These are phyloP conservation scores for Sugiyamaella novakii DNA, from an alignment of 1,139 yeast species.

Conservation along the genomic window DNA sequence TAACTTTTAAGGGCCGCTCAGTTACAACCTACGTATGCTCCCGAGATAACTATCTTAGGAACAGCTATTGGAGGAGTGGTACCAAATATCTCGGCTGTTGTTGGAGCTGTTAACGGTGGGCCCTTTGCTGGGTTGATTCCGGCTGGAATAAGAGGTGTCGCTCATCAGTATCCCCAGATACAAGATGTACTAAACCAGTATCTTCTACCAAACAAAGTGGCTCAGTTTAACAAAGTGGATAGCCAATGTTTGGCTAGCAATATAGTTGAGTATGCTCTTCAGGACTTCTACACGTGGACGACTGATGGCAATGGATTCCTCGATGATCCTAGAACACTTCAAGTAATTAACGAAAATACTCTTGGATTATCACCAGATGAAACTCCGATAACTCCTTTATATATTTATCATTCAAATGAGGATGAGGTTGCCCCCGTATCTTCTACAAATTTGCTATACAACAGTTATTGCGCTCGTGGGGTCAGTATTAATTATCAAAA, in stretches of 20 bases:
- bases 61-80: constrained; percentile 32
- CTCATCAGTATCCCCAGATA: constrained; percentile 35
- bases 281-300: constrained; percentile 28
- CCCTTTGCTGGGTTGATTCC: constrained; percentile 35
- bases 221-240: constrained; percentile 24
- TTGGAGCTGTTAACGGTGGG: constrained; percentile 27
- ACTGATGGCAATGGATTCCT: constrained; percentile 28
- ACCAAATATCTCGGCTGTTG: constrained; percentile 28
- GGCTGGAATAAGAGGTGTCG: constrained; percentile 36
- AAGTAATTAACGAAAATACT: constrained; percentile 27
- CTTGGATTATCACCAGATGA: constrained; percentile 22
- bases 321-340: constrained; percentile 18
- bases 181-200: constrained; percentile 16
- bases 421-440: constrained; percentile 36
- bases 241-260: constrained; percentile 27
- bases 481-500: constrained; percentile 29
- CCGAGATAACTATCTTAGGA: constrained; percentile 34
- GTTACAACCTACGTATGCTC: constrained; percentile 36
- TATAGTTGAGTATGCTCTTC: constrained; percentile 26
- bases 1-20: constrained; percentile 35
- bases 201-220: constrained; percentile 20
- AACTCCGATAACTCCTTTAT: constrained; percentile 33
- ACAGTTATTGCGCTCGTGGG: constrained; percentile 34
- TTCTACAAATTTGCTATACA: constrained; percentile 27
- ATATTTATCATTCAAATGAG: constrained; percentile 35